Percentiles rank a stretch among this genome's conserved stretches.
Evolutionary conservation across 208 protist species (phyloP).

Genomic region (Entamoeba dispar): DNA sequence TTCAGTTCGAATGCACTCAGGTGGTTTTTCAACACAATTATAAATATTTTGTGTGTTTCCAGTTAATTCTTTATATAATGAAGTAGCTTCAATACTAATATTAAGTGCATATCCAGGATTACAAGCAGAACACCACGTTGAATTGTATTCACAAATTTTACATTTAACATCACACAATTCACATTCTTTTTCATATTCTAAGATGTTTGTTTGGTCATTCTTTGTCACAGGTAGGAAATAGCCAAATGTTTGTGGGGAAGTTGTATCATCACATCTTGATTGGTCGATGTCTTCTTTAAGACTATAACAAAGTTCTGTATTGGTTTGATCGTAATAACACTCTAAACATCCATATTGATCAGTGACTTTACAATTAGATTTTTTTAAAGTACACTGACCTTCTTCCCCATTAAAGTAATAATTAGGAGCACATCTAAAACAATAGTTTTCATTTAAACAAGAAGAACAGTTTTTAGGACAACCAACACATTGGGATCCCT

Average conservation of each 20-base stretch:
- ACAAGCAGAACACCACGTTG: background rate
- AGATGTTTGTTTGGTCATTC: background rate
- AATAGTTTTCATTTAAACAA: background rate
- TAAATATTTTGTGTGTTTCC: background rate
- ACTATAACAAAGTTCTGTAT: background rate
- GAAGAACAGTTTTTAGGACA: background rate
- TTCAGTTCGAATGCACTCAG: background rate
- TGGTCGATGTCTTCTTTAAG: no score
- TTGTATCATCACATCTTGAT: no score
- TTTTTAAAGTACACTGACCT: background rate
- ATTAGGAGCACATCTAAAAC: background rate
- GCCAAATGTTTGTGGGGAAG: background rate
- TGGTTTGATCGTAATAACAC: background rate
- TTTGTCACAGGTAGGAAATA: background rate
- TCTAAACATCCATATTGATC: background rate
- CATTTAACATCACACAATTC: background rate
- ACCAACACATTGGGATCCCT: background rate
- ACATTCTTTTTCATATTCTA: background rate
- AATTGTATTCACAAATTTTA: background rate
- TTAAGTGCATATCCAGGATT: background rate
- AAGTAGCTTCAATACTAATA: background rate
- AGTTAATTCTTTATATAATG: background rate
- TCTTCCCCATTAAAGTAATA: background rate
- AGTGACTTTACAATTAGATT: background rate
- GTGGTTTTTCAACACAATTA: background rate